A percentile compares a stretch with the other conserved stretches of the same genome.
phyloP scores from a whole-genome alignment of 73 alveolate species.

The Effrenium voratum region DNA sequence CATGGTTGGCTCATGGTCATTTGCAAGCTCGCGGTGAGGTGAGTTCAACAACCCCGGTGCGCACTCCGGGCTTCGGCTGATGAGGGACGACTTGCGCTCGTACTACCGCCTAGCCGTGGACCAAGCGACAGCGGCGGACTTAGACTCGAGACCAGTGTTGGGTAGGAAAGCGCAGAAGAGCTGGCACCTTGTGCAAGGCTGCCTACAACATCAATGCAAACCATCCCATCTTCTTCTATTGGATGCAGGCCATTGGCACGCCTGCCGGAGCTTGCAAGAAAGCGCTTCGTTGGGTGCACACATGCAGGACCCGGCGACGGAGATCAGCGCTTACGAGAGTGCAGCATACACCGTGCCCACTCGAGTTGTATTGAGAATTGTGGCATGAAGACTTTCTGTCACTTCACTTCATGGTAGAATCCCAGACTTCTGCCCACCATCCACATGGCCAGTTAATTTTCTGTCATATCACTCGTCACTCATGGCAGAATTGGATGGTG shows the following conservation, averaged over 20 bases:
- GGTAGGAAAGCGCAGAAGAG: not conserved
- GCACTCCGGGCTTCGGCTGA: slow-evolving; percentile 87
- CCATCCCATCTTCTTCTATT: slow-evolving; percentile 88
- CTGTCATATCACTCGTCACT: not conserved
- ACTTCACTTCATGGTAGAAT: too few relatives aligned
- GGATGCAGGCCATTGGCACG: slow-evolving; percentile 56
- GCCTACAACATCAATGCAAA: slow-evolving; percentile 90
- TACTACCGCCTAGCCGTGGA: slow-evolving; percentile 77
- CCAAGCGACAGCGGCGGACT: slow-evolving; percentile 47
- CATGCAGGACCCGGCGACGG: slow-evolving; percentile 80
- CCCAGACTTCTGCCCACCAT: too few relatives aligned
- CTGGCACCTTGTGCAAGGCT: not conserved
- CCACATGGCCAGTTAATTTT: too few relatives aligned
- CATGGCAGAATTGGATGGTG: slow-evolving; percentile 91
- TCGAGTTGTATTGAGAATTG: not conserved
- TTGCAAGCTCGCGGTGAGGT: not conserved
- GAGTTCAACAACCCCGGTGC: slow-evolving; percentile 92
- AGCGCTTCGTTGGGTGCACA: not conserved
- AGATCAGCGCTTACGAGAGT: slow-evolving; percentile 84
- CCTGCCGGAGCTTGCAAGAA: too few relatives aligned
- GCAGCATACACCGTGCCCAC: slow-evolving; percentile 69
- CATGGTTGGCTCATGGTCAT: too few relatives aligned
- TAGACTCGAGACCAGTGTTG: not conserved
- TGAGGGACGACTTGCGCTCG: slow-evolving; percentile 90
- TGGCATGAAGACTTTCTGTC: too few relatives aligned